Conservation (phyloP, 768 basidiomycete genomes). For the Mycena filopes region DNA sequence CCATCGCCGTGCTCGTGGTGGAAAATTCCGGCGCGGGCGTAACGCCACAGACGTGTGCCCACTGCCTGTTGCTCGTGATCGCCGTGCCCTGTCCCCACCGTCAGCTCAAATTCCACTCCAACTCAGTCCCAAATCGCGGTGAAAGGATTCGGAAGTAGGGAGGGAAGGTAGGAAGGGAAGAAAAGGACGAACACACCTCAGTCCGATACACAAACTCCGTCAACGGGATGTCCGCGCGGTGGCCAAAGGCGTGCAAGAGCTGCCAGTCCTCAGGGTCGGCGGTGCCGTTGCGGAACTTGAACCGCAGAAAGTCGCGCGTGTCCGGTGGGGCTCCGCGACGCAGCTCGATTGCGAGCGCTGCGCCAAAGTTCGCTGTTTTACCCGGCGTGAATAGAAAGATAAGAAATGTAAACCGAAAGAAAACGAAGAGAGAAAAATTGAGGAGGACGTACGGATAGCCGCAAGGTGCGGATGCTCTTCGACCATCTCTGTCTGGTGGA, state of each 20-base stretch:
- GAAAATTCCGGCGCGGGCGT: slow-evolving; percentile 26
- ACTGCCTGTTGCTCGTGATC: slow-evolving; percentile 64
- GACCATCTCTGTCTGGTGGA: slow-evolving; percentile 77
- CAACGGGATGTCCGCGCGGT: slow-evolving; percentile 79
- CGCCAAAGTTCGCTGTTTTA: slow-evolving; percentile 78
- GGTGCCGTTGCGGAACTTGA: slow-evolving; percentile 89
- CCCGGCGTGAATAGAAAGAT: too few species aligned
- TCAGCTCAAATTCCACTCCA: too few species aligned
- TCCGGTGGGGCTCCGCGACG: slow-evolving; percentile 80
- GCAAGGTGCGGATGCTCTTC: slow-evolving; percentile 66
- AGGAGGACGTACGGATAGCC: slow-evolving; percentile 67
- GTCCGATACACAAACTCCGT: slow-evolving; percentile 87
- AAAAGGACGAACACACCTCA: slow-evolving; percentile 67
- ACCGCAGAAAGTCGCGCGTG: slow-evolving; percentile 81
- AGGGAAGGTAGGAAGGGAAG: too few species aligned
- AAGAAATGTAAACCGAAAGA: too few species aligned
- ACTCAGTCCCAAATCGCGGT: too few species aligned
- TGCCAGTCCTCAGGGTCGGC: slow-evolving; percentile 58
- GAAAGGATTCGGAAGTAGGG: too few species aligned
- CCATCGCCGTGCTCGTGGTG: not conserved
- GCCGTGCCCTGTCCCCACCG: slow-evolving; percentile 62
- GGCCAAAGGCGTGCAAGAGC: slow-evolving; percentile 79
- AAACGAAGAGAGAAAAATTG: not conserved
- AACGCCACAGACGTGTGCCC: slow-evolving; percentile 57
- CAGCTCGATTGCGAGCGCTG: slow-evolving; percentile 82